phyloP scores from a whole-genome alignment of 352 stramenopile species.

The Globisporangium acanthophoron region DNA sequence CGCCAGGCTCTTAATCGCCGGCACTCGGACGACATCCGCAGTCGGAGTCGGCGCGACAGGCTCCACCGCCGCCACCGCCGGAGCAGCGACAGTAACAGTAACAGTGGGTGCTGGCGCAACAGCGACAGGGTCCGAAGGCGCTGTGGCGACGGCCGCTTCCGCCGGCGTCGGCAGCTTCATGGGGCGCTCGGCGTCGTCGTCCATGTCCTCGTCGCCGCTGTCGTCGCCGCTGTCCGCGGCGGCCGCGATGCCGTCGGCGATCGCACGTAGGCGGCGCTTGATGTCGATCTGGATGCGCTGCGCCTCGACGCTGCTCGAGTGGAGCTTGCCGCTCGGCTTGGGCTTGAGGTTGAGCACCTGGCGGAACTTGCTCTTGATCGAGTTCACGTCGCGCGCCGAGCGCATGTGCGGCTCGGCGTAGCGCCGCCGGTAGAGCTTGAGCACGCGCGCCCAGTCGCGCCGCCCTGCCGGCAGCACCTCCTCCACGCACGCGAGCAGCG shows the following conservation, averaged over 20 bases:
- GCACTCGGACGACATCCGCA: no score
- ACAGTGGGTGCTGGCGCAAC: no score
- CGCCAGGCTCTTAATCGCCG: neutral
- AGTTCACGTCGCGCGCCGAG: constrained; percentile 13
- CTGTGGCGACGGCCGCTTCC: neutral
- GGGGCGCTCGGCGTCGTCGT: neutral
- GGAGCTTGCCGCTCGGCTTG: constrained; percentile 2
- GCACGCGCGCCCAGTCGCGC: constrained; percentile 22
- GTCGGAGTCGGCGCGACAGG: no score
- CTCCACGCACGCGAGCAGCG: constrained; percentile 5
- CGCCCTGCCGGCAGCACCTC: constrained; percentile 19
- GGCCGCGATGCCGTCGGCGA: neutral
- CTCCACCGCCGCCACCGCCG: no score
- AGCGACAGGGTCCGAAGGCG: no score
- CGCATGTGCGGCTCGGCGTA: constrained; percentile 24
- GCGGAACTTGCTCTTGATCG: constrained; percentile 32
- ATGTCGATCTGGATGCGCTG: constrained; percentile 1
- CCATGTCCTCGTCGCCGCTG: constrained; percentile 1
- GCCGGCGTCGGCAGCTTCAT: neutral
- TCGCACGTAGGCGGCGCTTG: neutral
- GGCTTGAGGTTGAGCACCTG: constrained; percentile 30
- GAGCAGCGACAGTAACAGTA: no score
- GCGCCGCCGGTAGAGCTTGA: constrained; percentile 25
- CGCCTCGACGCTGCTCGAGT: constrained; percentile 4
- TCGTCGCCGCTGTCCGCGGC: constrained; percentile 7